phyloP scores from a whole-genome alignment of 768 basidiomycete species.

The Suillus subaureus region DNA sequence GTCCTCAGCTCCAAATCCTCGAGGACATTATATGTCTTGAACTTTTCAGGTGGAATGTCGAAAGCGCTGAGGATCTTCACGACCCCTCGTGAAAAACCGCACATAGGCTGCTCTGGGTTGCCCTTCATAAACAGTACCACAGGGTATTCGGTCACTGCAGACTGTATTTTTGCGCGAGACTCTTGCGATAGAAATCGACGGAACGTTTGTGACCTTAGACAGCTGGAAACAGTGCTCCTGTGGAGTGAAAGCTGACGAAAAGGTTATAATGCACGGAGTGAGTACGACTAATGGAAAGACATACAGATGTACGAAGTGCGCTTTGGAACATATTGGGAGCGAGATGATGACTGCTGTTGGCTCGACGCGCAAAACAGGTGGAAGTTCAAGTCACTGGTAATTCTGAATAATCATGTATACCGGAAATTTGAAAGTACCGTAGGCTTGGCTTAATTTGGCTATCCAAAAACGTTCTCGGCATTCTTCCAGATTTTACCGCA shows the following conservation, averaged over 20 bases:
- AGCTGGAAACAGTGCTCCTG: conserved; percentile 31
- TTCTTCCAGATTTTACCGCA: no score
- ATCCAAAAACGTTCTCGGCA: no score
- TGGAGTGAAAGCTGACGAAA: conserved; percentile 34
- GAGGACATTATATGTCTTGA: conserved; percentile 90
- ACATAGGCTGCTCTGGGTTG: conserved; percentile 81
- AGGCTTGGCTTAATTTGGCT: no score
- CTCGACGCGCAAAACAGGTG: no score
- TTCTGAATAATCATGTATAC: no score
- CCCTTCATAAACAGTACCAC: conserved; percentile 99
- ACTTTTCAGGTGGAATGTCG: conserved; percentile 75
- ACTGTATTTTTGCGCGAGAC: conserved; percentile 61
- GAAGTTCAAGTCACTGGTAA: no score
- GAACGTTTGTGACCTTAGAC: conserved; percentile 2
- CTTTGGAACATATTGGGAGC: conserved; percentile 50
- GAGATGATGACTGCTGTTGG: not conserved
- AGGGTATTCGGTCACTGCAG: conserved; percentile 73
- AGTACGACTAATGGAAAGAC: conserved; percentile 19
- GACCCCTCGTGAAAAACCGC: conserved; percentile 95
- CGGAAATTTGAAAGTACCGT: no score
- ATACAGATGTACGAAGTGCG: conserved; percentile 47
- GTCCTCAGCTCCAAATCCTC: conserved; percentile 81
- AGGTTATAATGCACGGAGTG: not conserved
- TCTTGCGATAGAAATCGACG: conserved; percentile 65
- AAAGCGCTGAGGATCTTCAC: conserved; percentile 88